Evolutionary conservation across 306 rosid genomes (phyloP).

Genomic region (Rubus parviflorus): DNA sequence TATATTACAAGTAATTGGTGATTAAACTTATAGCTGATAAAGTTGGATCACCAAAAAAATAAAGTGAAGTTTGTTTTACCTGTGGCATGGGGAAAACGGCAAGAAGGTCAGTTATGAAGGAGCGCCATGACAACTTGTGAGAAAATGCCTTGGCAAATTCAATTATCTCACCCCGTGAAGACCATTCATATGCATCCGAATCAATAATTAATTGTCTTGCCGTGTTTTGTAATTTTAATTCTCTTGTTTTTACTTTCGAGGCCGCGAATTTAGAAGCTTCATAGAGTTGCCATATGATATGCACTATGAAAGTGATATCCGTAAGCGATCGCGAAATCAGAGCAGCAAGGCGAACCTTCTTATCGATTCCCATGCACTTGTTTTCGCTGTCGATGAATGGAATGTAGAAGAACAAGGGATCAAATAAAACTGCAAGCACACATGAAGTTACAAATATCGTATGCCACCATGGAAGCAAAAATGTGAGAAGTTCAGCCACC

Average conservation of each 20-base stretch:
- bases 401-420: slow-evolving; percentile 35
- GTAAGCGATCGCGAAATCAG: slow-evolving; percentile 28
- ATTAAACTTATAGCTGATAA: too few relatives aligned
- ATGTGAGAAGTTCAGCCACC: too few relatives aligned
- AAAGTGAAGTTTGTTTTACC: neutral
- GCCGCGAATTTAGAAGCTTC: neutral
- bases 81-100: slow-evolving; percentile 25
- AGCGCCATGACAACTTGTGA: neutral
- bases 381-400: slow-evolving; percentile 15
- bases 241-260: neutral
- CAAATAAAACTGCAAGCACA: slow-evolving; percentile 27
- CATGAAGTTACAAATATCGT: slow-evolving; percentile 27
- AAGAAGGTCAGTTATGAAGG: slow-evolving; percentile 8
- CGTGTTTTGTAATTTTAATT: too few relatives aligned
- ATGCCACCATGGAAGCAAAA: slow-evolving; percentile 1
- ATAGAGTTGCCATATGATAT: slow-evolving; percentile 1
- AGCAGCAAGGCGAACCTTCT: slow-evolving; percentile 16
- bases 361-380: slow-evolving; percentile 30
- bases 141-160: neutral
- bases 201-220: too few relatives aligned
- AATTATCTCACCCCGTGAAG: too few relatives aligned
- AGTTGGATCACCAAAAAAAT: neutral
- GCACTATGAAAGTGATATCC: slow-evolving; percentile 21
- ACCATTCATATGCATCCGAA: neutral
- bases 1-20: neutral